phyloP scores from a whole-genome alignment of 441 rosid species.

The Rhodomyrtus psidioides region DNA sequence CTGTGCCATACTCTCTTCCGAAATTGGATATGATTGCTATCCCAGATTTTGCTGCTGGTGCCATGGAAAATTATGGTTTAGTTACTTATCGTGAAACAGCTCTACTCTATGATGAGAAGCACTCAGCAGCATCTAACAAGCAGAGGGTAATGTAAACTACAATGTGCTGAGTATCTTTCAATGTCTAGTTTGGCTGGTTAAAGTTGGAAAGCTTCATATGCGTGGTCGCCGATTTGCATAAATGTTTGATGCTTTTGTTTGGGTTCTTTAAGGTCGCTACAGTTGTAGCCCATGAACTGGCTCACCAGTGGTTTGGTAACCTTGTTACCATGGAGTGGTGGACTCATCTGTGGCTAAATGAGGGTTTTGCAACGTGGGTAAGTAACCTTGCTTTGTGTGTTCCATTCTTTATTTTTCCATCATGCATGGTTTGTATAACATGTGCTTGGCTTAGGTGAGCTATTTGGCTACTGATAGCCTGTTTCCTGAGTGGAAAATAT shows the following conservation, averaged over 20 bases:
- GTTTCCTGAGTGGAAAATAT: conserved; percentile 95
- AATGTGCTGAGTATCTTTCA: background rate
- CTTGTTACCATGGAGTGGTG: conserved; percentile 99
- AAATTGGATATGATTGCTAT: conserved; percentile 95
- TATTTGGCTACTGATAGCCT: conserved; percentile 83
- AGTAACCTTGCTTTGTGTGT: background rate
- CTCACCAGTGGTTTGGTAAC: conserved; percentile 99
- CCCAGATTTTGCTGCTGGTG: conserved; percentile 97
- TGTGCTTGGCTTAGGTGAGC: conserved; percentile 60
- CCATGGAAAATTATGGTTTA: conserved; percentile 97
- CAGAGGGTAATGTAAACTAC: conserved; percentile 51
- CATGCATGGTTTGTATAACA: background rate
- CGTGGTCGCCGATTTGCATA: background rate
- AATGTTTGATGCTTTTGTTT: background rate
- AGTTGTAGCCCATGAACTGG: conserved; percentile 94
- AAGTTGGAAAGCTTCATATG: background rate
- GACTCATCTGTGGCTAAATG: conserved; percentile 96
- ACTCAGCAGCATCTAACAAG: conserved; percentile 94
- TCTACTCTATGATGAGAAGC: conserved; percentile 80
- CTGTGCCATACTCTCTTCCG: conserved; percentile 80
- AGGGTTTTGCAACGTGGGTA: conserved; percentile 99
- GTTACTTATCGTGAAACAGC: conserved; percentile 91
- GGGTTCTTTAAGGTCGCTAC: conserved; percentile 60
- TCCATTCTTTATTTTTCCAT: background rate
- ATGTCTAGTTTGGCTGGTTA: background rate